Evolutionary conservation across 345 rosid genomes (phyloP).

Genomic region (Heritiera fomes): DNA sequence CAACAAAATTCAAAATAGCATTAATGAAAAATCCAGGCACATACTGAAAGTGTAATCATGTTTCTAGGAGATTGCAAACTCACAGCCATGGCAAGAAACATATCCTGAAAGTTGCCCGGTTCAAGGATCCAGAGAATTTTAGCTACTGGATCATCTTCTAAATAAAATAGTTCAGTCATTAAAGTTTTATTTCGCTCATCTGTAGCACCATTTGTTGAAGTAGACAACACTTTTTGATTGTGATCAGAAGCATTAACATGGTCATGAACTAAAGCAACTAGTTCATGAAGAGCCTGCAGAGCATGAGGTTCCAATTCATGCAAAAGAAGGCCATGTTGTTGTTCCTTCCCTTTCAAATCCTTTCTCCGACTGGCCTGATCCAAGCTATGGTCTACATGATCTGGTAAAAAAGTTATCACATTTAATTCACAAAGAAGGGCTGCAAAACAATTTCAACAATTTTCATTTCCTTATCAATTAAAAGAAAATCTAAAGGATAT

Average conservation of each 20-base stretch:
- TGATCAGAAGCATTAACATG: conserved; percentile 47
- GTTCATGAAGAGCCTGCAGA: conserved; percentile 61
- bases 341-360: conserved; percentile 35
- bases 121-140: conserved; percentile 63
- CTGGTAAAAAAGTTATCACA: conserved; percentile 31
- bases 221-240: conserved; percentile 33
- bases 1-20: conserved; percentile 11
- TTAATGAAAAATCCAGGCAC: conserved; percentile 19
- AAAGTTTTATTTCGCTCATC: conserved; percentile 25
- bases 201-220: conserved; percentile 37
- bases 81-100: conserved; percentile 73
- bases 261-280: conserved; percentile 77
- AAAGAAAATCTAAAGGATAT: conserved; percentile 1
- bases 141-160: conserved; percentile 78
- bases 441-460: neutral
- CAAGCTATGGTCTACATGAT: conserved; percentile 29
- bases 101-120: conserved; percentile 49
- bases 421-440: conserved; percentile 24
- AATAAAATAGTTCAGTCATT: conserved; percentile 30
- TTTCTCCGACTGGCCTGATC: conserved; percentile 31
- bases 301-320: conserved; percentile 50
- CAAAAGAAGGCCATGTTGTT: conserved; percentile 33
- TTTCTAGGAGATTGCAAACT: conserved; percentile 32
- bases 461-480: conserved; percentile 1
- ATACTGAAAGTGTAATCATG: conserved; percentile 7